Base-by-base conservation (phyloP, 768 basidiomycete genomes). In the Tricholoma furcatifolium region DNA sequence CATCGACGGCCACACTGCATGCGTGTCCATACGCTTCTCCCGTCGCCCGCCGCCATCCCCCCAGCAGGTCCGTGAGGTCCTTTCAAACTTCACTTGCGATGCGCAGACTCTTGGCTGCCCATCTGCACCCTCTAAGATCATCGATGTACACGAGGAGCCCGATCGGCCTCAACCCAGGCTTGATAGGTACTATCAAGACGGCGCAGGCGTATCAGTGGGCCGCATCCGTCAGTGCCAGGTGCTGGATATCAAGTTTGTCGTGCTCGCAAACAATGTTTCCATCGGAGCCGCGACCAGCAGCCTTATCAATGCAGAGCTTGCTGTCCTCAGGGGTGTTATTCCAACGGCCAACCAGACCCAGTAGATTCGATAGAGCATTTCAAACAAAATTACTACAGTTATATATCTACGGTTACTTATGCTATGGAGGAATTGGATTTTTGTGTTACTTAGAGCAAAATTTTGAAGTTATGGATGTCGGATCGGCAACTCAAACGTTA, bases 281-380 rank as follows among this genome's bases (percentile, higher is more conserved):
- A 91, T 98, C 60, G 96, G 97, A 7, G 96, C 97, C 18, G 96
- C 97, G 46, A 99, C 97, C 44, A 93, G 91, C 58, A 92, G 89
- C 59, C 90, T 99, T 65, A 95, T 98, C 62, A 99, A 98, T 65
- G 96, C 96, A 2, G 94, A 98, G 74, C 72, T 88, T n/a, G 94
- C 94, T n/a, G 82, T 93, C 6, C 66, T 87, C 38, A 92, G 87
- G 71, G 89, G 88, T 34, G 54, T 60, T 21, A 46, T 64, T 42
- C 38, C 34, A 27, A 50, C 11, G 43, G 35, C 20, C 21, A 27
- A 27, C 14, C 12, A n/a, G 56, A n/a, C 17, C 35, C 17, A 36
- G 23, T 38, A 27, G 6, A 50, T 15, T 43, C n/a, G n/a, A n/a
- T n/a, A n/a, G n/a, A n/a, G n/a, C n/a, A n/a, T n/a, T 8, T 34